Base-by-base conservation (phyloP, 1,284 basidiomycete genomes). In the Boletus semigastroideus region DNA sequence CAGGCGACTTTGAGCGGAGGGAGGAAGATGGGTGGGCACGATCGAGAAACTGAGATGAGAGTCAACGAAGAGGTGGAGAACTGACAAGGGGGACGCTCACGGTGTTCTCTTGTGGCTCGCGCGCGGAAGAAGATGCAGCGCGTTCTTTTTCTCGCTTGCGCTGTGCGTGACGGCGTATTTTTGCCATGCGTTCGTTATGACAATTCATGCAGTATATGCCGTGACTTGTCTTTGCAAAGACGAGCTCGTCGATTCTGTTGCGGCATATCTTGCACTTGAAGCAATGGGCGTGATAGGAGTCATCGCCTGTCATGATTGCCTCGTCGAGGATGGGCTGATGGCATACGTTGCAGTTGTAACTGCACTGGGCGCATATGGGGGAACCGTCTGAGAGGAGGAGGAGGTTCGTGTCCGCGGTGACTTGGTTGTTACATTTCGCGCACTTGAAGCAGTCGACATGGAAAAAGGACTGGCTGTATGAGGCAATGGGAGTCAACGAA, bases 141-240 rank as follows among this genome's bases (percentile, higher is more conserved):
- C 64, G 72, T 57, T 78, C 82, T 42, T 59, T 67, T 61, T 84
- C 82, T 1, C 78, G 74, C 60, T 86, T 83, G 61, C 79, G 82
- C 73, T 98, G 93, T 2, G 92, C 89, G 68, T 98, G 93, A 56
- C 90, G 84, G 58, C 93, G 76, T 60, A 93, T 94, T 59, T 92
- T 83, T 28, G 93, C 93, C 66, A 98, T 96, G 51, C 97, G 88
- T 56, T 98, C 92, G 72, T 95, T 97, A 70, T 99, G 97, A 65
- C 96, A 99, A 48, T 86, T 85, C 95, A 98, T 98, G 70, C 96
- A 99, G 72, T 99, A 99, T 58, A 99, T 98, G 45, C 97, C 96
- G 65, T 98, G 93, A 57, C 87, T 92, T 1, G 97, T 99, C 77
- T 98, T 99, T 50, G 96, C 97, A 64, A 98, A 99, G 51, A 98